Base-by-base conservation (phyloP, 148 eudicot species). In the Euryodendron excelsum region DNA sequence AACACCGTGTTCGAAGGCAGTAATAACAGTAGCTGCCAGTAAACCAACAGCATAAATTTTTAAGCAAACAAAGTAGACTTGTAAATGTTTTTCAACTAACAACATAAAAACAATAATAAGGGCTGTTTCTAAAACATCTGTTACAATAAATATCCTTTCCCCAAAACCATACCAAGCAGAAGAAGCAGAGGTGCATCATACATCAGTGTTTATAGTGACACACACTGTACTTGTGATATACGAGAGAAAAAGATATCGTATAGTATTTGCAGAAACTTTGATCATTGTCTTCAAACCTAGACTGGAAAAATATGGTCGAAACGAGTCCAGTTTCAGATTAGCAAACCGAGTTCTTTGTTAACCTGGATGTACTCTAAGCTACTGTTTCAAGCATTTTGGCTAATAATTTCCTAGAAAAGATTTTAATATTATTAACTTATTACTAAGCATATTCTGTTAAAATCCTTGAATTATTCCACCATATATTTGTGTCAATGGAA, bases 11-110 rank as follows among this genome's bases (percentile, higher is more conserved):
- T 85, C 90, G 88, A 69, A 96, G 98, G 83, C 98, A 93, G 82
- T 93, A 96, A 81, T 93, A 96, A 78, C 99, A 96, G 80, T 96
- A 96, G 89, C 98, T 96, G 94, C 81, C 77, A 82, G 37, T 4
- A 66, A 69, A 68, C 37, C 20, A 75, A 44, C 61, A 39, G 4
- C 39, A n/a, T 67, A 67, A 9, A 67, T 5, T 45, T n/a, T 55
- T 21, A 27, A 63, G 23, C 36, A 61, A 75, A 21, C 39, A 18
- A 27, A 34, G 77, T 14, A 34, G 65, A 58, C 48, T 60, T 1
- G 11, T 6, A 41, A 17, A 75, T 45, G 52, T 48, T 71, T 9
- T 41, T 2, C 45, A 61, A 9, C 14, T 11, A 61, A 25, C 0
- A 18, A 72, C 27, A 11, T 52, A 34, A 20, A 10, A 28, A 53